Evolutionary conservation across 257 asterid genomes (phyloP), one percentile per base, ranked within the genome.

Genomic region (Cynanchum wilfordii): DNA sequence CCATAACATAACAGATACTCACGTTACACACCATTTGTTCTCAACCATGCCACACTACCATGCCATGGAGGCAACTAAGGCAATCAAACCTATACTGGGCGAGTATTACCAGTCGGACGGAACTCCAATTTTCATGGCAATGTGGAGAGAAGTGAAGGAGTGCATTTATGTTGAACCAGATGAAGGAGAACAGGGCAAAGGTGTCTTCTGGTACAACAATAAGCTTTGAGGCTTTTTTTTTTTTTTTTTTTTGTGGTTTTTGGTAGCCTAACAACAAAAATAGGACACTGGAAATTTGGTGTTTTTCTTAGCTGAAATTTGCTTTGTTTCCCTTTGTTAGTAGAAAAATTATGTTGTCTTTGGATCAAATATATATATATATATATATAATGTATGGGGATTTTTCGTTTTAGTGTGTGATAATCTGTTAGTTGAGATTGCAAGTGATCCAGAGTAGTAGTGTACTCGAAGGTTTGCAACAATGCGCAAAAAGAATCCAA

Each of bases 11-110:
- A 91, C 97, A 0, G 92, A 91, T 40, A 91, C 97, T 0, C 96
- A 91, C n/a, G 90, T 91, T 1, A 88, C 96, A 7, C 97, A 91
- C 75, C 96, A 91, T 80, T 10, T 91, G 76, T 85, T 91, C 86
- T 89, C 97, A 17, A 87, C 96, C 13, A 91, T 91, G 96, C 96
- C 97, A 2, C 97, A 91, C 25, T 91, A 91, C 38, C 90, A 86
- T 58, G 94, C 97, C 0, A 89, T 82, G 97, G 94, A 91, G 81
- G 96, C 97, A 0, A 91, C 97, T 2, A 87, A 87, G 81, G 94
- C 89, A 15, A 89, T 91, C 66, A 91, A 87, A 27, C 97, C 96
- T 0, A 78, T 91, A 22, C 76, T 91, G 3, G 97, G 97, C 0
- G 76, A 85, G 42, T 91, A 91, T 64, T 89, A 91, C 81, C 97